Percentiles rank a stretch among this genome's conserved stretches.
phyloP scores from a whole-genome alignment of 1,284 basidiomycete genomes.

The Sparassis latifolia region DNA sequence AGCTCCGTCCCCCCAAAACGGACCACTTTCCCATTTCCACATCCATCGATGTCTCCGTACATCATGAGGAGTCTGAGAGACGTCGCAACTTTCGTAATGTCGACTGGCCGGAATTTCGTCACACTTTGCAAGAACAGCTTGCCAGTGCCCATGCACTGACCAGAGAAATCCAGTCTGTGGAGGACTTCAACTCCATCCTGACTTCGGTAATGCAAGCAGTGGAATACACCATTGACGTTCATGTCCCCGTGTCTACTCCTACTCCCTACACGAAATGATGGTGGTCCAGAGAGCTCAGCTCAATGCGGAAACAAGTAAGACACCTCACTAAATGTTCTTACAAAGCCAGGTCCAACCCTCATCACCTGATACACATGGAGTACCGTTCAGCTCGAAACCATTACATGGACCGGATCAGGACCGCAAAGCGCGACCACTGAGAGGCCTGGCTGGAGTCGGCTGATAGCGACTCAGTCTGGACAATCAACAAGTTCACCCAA shows the following conservation, averaged over 20 bases:
- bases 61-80: no score
- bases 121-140: no score
- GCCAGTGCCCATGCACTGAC: no score
- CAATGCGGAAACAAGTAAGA: conserved; percentile 15
- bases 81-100: no score
- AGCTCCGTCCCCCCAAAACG: conserved; percentile 10
- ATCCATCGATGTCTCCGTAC: conserved; percentile 3
- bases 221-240: conserved; percentile 10
- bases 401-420: conserved; percentile 25
- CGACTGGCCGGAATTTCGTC: no score
- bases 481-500: conserved; percentile 24
- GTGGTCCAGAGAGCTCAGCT: conserved; percentile 22
- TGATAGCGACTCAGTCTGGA: conserved; percentile 24
- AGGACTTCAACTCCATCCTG: no score
- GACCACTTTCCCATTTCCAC: conserved; percentile 26
- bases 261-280: conserved; percentile 21
- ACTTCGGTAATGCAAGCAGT: conserved; percentile 1
- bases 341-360: conserved; percentile 25
- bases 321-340: conserved; percentile 19
- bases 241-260: conserved; percentile 18
- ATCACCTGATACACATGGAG: conserved; percentile 21
- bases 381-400: conserved; percentile 13
- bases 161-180: no score
- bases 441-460: conserved; percentile 27
- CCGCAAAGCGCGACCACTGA: conserved; percentile 30